A percentile compares a stretch with the other conserved stretches of the same genome.
Conservation (phyloP, 306 rosid genomes). For the Vigna hirtella region DNA sequence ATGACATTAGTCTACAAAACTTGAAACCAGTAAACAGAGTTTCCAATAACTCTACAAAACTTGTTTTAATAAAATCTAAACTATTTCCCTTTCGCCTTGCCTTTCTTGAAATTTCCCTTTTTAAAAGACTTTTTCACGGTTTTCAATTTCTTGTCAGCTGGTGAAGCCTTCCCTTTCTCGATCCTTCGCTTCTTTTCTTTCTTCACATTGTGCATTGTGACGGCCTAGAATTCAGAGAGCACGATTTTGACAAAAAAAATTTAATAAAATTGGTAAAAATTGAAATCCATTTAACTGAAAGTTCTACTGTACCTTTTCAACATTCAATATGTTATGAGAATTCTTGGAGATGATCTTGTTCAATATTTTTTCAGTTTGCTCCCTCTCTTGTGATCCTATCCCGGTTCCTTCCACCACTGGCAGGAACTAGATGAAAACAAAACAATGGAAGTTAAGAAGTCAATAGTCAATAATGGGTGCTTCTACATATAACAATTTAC, state of each 20-base stretch:
- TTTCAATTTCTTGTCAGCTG: constrained; percentile 70
- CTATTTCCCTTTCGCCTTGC: constrained; percentile 61
- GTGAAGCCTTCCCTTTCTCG: constrained; percentile 53
- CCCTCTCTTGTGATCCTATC: constrained; percentile 66
- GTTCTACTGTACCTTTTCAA: constrained; percentile 65
- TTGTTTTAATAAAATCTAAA: constrained; percentile 34
- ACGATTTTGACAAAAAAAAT: neutral
- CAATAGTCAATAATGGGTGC: constrained; percentile 24
- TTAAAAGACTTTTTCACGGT: constrained; percentile 60
- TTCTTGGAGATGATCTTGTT: constrained; percentile 85
- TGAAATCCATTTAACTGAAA: constrained; percentile 31
- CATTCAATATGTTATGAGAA: constrained; percentile 81
- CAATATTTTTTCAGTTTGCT: constrained; percentile 86
- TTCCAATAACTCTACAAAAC: constrained; percentile 31
- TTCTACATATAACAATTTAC: constrained; percentile 21
- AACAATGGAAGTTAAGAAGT: constrained; percentile 30
- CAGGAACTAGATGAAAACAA: constrained; percentile 65
- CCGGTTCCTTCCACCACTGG: constrained; percentile 86
- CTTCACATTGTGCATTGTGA: constrained; percentile 77
- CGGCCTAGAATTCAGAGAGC: constrained; percentile 61
- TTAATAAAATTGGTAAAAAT: neutral
- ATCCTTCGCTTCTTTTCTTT: constrained; percentile 66
- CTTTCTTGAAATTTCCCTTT: constrained; percentile 66
- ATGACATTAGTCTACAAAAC: constrained; percentile 44
- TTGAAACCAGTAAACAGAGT: constrained; percentile 33